phyloP scores from a whole-genome alignment of 2,329 filamentous ascomycete genomes.

The Trichoderma koningiopsis region DNA sequence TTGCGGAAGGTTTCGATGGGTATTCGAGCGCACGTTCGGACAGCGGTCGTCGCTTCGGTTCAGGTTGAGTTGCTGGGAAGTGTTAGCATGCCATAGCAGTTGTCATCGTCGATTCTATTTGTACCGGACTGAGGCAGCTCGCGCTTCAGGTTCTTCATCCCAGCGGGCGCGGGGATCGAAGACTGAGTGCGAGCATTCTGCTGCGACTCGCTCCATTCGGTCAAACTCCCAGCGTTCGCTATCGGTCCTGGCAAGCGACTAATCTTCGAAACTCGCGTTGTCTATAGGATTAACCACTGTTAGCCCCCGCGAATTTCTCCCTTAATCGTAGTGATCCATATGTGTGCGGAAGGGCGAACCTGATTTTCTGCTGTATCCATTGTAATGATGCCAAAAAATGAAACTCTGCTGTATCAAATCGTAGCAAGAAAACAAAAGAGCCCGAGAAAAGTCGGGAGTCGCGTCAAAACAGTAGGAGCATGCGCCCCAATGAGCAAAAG shows the following conservation, averaged over 20 bases:
- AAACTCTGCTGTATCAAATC: not conserved
- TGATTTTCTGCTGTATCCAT: constrained; percentile 40
- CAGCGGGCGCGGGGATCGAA: constrained; percentile 45
- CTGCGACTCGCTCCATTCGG: constrained; percentile 63
- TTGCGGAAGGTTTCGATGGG: constrained; percentile 41
- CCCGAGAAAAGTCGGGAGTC: not conserved
- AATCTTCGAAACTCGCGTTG: constrained; percentile 36
- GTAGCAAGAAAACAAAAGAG: not conserved
- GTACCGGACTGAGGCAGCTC: constrained; percentile 50
- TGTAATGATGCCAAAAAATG: constrained; percentile 31
- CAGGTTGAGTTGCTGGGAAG: constrained; percentile 53
- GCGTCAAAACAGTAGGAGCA: constrained; percentile 22
- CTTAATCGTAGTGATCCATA: not conserved
- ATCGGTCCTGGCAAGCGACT: constrained; percentile 40
- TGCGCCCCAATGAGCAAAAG: constrained; percentile 3
- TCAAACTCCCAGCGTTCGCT: constrained; percentile 41
- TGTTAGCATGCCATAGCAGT: not conserved
- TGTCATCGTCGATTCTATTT: constrained; percentile 16
- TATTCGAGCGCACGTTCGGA: constrained; percentile 58
- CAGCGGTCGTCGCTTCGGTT: constrained; percentile 63
- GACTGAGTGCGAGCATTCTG: constrained; percentile 56
- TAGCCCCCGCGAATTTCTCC: not conserved
- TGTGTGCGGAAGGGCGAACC: constrained; percentile 30
- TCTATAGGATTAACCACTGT: constrained; percentile 27
- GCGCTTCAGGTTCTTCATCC: constrained; percentile 53